Percentiles rank a stretch among this genome's conserved stretches.
These are phyloP conservation scores for Nicotiana knightiana DNA, from an alignment of 257 asterid species.

Conservation along the genomic window DNA sequence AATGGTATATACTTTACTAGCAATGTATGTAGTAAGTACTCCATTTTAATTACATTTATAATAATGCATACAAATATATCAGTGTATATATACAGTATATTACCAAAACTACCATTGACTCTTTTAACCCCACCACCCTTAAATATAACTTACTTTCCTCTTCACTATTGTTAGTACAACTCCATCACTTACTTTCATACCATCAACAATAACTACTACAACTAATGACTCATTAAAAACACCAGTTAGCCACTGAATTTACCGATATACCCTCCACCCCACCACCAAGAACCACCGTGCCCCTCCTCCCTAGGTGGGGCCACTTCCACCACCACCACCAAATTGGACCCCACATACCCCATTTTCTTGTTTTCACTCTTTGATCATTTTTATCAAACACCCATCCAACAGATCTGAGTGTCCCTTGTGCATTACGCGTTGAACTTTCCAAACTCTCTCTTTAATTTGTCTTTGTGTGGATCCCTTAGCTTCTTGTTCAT, in stretches of 20 bases:
- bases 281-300: slow-evolving; percentile 36
- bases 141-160: background rate
- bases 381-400: background rate
- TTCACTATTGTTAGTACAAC: background rate
- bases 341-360: slow-evolving; percentile 28
- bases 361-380: background rate
- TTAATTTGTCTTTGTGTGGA: slow-evolving; percentile 19
- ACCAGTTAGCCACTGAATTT: background rate
- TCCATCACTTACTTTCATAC: background rate
- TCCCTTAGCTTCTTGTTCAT: slow-evolving; percentile 20
- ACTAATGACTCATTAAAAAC: background rate
- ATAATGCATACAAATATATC: background rate
- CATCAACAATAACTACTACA: background rate
- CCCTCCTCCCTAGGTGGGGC: slow-evolving; percentile 13
- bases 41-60: too few relatives aligned
- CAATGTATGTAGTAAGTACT: too few relatives aligned
- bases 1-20: too few relatives aligned
- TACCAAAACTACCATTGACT: background rate
- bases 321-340: slow-evolving; percentile 18
- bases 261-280: slow-evolving; percentile 18
- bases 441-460: slow-evolving; percentile 27
- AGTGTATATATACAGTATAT: background rate
- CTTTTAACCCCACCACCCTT: background rate
- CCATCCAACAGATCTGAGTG: slow-evolving; percentile 21
- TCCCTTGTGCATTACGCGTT: slow-evolving; percentile 44